These are phyloP conservation scores for Penicillium simplicissimum DNA, from an alignment of 495 filamentous ascomycete genomes.

Conservation along the genomic window DNA sequence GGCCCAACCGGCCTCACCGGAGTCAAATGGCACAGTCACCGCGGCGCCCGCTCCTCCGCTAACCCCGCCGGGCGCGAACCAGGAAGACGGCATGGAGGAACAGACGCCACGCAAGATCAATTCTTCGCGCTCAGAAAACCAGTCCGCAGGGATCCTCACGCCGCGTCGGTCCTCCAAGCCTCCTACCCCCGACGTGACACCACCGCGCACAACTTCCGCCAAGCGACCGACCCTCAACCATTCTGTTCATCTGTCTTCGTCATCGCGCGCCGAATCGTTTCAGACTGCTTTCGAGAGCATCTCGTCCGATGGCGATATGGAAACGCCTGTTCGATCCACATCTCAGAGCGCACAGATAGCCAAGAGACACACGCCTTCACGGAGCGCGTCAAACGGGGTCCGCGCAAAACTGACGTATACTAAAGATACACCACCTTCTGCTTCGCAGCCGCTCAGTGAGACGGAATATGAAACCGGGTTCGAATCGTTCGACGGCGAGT, in stretches of 20 bases:
- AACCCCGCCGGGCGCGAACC: conserved; percentile 40
- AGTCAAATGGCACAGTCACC: conserved; percentile 27
- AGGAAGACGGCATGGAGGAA: conserved; percentile 25
- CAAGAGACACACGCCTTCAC: conserved; percentile 29
- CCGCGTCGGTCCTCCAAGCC: conserved; percentile 65
- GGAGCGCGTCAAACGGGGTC: conserved; percentile 16
- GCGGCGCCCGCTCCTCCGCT: conserved; percentile 39
- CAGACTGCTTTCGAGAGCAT: conserved; percentile 67
- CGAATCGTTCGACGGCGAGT: conserved; percentile 31
- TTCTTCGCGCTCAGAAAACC: conserved; percentile 27
- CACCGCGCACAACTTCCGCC: conserved; percentile 53
- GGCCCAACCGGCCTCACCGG: conserved; percentile 29
- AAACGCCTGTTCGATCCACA: conserved; percentile 47
- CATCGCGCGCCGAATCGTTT: conserved; percentile 69
- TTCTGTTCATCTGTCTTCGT: conserved; percentile 37
- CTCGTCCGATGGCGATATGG: conserved; percentile 63
- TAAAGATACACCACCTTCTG: conserved; percentile 16
- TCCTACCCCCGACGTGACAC: conserved; percentile 72
- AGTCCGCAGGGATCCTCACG: conserved; percentile 44
- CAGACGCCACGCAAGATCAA: conserved; percentile 26
- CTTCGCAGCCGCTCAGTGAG: conserved; percentile 21
- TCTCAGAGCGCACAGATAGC: conserved; percentile 28
- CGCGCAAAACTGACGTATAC: conserved; percentile 11
- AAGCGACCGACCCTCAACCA: conserved; percentile 45
- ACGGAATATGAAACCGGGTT: conserved; percentile 28